phyloP scores from a whole-genome alignment of 257 asterid genomes.

The Nyctanthes arbortristis region DNA sequence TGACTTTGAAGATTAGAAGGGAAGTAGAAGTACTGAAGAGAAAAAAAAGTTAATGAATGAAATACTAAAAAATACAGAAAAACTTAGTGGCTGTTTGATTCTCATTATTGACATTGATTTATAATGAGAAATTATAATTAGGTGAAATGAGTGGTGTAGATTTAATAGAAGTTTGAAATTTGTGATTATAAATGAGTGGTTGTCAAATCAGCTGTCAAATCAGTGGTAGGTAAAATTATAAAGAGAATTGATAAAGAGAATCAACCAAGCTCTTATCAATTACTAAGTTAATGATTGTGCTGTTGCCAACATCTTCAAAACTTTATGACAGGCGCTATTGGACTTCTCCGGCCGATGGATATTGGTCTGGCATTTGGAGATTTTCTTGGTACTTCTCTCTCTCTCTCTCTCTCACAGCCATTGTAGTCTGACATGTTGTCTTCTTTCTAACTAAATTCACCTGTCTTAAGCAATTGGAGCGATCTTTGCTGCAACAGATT shows the following conservation, averaged over 20 bases:
- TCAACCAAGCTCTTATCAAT: constrained; percentile 4
- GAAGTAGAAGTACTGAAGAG: background rate
- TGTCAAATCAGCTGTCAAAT: too few relatives aligned
- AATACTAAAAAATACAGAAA: background rate
- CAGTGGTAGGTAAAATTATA: too few relatives aligned
- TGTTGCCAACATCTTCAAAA: constrained; percentile 18
- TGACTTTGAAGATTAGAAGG: constrained; percentile 1
- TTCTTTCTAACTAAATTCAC: constrained; percentile 20
- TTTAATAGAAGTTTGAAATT: too few relatives aligned
- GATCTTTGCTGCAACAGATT: constrained; percentile 96
- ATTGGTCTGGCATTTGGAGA: constrained; percentile 56
- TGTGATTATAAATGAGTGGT: too few relatives aligned
- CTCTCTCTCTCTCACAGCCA: background rate
- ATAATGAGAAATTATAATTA: too few relatives aligned
- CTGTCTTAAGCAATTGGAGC: constrained; percentile 86
- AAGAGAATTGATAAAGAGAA: too few relatives aligned
- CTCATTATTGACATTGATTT: background rate
- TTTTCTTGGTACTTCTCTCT: constrained; percentile 41
- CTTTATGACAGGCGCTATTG: constrained; percentile 43
- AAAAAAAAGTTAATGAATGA: background rate
- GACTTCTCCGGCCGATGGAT: constrained; percentile 40
- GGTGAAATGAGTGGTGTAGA: too few relatives aligned
- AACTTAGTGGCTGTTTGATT: background rate
- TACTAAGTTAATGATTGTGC: constrained; percentile 14
- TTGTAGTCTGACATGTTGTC: background rate